Base-by-base conservation (phyloP, 176 grass and related monocot species). In the Themeda triandra region DNA sequence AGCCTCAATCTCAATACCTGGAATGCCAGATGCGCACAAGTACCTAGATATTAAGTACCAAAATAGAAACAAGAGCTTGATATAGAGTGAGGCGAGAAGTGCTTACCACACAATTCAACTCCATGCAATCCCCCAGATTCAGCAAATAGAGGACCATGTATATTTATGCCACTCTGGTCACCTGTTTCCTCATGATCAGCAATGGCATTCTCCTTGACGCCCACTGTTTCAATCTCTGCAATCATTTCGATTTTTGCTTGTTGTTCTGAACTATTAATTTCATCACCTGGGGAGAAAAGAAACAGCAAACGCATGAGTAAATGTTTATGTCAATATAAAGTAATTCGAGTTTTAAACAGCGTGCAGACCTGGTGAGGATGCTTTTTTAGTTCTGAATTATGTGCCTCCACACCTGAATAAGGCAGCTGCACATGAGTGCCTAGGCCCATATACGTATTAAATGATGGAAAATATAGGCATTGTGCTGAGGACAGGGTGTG, bases 1-100 rank as follows among this genome's bases (percentile, higher is more conserved):
- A 70, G 69, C 49, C 60, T 89, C 82, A 63, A 48, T 23, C 60
- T 81, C 77, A 14, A 15, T 76, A 63, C 49, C 87, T 89, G 87
- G 76, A 89, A 85, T 30, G 62, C 77, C 39, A 69, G 31, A 39
- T 45, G 21, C 24, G 45, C 68, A 63, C 74, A 24, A 79, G 68
- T 73, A 73, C 3, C 60, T 78, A 30, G 71, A 18, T 37, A 37
- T 12, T 25, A 27, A 51, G 19, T 66, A 21, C 66, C 35, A 67
- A 27, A 17, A 51, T 31, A 27, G 31, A 51, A 51, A 74, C 5
- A 15, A 1, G 25, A 30, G 71, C 42, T 49, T 29, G 24, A 48
- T 41, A 44, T 63, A 63, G 5, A 8, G 58, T 24, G 36, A 18
- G 17, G 35, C 1, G 18, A 19, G 13, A 28, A 18, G n/a, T 27